Evolutionary conservation across 371 early-diverging fungal species (phyloP).

Genomic region (Actinomortierella ambigua): DNA sequence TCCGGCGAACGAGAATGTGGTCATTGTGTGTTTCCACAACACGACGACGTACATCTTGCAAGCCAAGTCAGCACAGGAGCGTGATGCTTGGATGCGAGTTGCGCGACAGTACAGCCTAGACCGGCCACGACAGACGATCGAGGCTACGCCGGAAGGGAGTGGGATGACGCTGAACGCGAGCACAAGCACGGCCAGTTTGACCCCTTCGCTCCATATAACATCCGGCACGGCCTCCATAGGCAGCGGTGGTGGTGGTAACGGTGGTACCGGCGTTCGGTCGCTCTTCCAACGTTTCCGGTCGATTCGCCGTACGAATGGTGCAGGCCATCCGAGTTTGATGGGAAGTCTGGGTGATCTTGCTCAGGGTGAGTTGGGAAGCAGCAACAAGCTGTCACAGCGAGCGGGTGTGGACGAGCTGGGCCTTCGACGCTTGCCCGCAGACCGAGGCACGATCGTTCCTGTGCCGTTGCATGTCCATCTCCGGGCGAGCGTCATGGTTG

Average conservation of each 20-base stretch:
- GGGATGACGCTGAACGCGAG: too few relatives aligned
- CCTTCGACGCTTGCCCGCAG: slow-evolving; percentile 32
- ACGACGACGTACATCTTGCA: slow-evolving; percentile 38
- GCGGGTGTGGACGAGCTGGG: slow-evolving; percentile 18
- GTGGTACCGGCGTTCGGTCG: background rate
- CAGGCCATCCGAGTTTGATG: background rate
- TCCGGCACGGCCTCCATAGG: too few relatives aligned
- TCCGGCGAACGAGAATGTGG: slow-evolving; percentile 24
- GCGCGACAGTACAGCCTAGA: slow-evolving; percentile 26
- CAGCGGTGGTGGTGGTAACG: too few relatives aligned
- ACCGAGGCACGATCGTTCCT: slow-evolving; percentile 28
- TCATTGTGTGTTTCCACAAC: slow-evolving; percentile 41
- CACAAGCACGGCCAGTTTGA: too few relatives aligned
- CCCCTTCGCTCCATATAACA: too few relatives aligned
- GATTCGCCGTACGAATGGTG: slow-evolving; percentile 2
- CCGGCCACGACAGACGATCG: slow-evolving; percentile 8
- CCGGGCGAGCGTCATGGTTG: slow-evolving; percentile 29
- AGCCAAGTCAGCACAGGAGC: slow-evolving; percentile 17
- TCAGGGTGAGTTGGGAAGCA: slow-evolving; percentile 23
- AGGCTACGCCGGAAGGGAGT: too few relatives aligned
- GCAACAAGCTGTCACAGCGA: slow-evolving; percentile 29
- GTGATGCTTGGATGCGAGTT: slow-evolving; percentile 33
- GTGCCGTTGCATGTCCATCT: slow-evolving; percentile 31
- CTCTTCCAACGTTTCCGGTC: slow-evolving; percentile 25
- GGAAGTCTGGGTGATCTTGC: slow-evolving; percentile 9